Evolutionary conservation across 139 green algal genomes (phyloP).

Genomic region (Chlorella ohadii): DNA sequence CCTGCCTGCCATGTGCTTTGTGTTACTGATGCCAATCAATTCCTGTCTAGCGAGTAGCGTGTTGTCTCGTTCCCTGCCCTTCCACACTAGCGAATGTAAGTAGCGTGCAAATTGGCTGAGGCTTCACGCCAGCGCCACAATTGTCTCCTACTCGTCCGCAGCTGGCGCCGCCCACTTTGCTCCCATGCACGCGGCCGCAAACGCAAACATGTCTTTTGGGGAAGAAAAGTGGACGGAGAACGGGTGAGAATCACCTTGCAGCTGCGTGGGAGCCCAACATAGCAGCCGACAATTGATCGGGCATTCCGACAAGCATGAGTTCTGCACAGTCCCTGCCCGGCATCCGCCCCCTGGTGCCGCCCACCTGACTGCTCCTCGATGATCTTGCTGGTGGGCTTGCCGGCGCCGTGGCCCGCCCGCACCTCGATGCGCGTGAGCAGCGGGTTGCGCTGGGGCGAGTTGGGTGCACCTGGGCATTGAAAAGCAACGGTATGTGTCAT

Average conservation of each 20-base stretch:
- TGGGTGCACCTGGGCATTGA: background rate
- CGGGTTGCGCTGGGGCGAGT: constrained; percentile 81
- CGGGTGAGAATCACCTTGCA: too few relatives aligned
- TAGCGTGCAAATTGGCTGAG: background rate
- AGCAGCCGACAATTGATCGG: too few relatives aligned
- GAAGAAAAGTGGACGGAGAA: too few relatives aligned
- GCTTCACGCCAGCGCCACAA: too few relatives aligned
- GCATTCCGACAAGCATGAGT: too few relatives aligned
- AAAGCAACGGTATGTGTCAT: too few relatives aligned
- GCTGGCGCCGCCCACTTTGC: background rate
- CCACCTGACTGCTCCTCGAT: constrained; percentile 22
- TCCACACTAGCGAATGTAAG: background rate
- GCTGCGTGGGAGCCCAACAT: too few relatives aligned
- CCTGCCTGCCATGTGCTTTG: too few relatives aligned
- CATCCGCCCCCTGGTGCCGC: background rate
- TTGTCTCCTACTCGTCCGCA: background rate
- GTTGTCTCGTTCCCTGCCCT: background rate
- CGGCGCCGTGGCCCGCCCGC: constrained; percentile 83
- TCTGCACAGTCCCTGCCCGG: too few relatives aligned
- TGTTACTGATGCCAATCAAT: too few relatives aligned
- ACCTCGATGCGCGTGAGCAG: constrained; percentile 88
- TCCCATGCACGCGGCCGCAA: constrained; percentile 2
- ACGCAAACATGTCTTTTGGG: constrained; percentile 18
- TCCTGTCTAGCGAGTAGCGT: background rate
- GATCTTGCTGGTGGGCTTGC: constrained; percentile 92